Evolutionary conservation across 257 asterid species (phyloP), one percentile per base, ranked within the genome.

Genomic region (Gentiana straminea): DNA sequence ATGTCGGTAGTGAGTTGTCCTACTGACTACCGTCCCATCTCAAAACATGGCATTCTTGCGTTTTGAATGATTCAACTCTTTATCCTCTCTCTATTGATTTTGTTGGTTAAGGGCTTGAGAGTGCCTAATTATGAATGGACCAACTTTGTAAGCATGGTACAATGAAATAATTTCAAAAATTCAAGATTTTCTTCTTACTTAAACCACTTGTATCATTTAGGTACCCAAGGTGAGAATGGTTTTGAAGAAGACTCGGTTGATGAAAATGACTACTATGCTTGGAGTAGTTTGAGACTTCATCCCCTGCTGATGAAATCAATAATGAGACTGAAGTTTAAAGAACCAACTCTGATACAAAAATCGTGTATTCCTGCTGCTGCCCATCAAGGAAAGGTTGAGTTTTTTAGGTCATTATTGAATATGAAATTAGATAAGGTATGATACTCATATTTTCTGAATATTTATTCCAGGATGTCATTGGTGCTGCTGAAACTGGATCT

Each of bases 401-500:
- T 49, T 64, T 60, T 35, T 58, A 41, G 3, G 52, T 55, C 45
- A 54, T 58, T 65, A 66, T 54, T 56, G 49, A 36, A 45, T 55
- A 35, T 51, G 46, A 41, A 41, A 41, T 41, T 41, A 2, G 8
- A 41, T 41, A 5, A 24, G 62, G 41, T 55, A 13, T 66, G 52
- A 49, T 55, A 58, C 68, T 79, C 13, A 77, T 63, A 48, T 44
- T 63, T 13, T 67, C 24, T 56, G 50, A 34, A 57, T 64, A 72
- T 69, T 61, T 66, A 54, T 74, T 70, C 60, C 82, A 91, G 97
- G 98, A 91, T 80, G 94, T 91, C 59, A 77, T 87, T 63, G 98
- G 98, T 74, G 98, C 98, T 56, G 98, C 98, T 36, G 98, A 81
- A 89, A 91, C 98, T 35, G 98, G 98, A 61, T 91, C 98, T 52